Evolutionary conservation across 2,329 filamentous ascomycete genomes (phyloP).

Genomic region (Aspergillus calidoustus): DNA sequence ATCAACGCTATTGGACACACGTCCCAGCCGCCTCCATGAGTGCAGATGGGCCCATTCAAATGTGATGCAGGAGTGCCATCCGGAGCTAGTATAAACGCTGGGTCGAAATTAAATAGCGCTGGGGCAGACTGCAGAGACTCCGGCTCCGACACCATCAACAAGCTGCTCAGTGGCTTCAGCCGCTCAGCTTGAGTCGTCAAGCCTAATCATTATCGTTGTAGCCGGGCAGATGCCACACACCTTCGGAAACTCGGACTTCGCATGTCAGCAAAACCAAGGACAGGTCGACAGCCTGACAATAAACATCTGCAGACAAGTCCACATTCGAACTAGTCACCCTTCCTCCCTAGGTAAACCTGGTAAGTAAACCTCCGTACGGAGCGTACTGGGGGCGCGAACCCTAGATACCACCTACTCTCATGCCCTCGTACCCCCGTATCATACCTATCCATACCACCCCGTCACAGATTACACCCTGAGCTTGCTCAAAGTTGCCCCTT

Average conservation of each 20-base stretch:
- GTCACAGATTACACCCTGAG: background rate
- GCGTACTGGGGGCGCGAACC: background rate
- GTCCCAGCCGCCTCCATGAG: background rate
- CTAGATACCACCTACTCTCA: background rate
- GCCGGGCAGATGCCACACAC: background rate
- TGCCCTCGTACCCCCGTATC: background rate
- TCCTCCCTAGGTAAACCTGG: background rate
- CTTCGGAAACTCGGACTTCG: background rate
- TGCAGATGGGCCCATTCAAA: background rate
- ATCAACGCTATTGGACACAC: background rate
- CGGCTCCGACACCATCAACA: background rate
- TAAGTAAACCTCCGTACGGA: background rate
- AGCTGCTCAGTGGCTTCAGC: background rate
- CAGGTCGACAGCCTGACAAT: background rate
- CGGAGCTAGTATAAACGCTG: background rate
- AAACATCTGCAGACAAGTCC: conserved; percentile 11
- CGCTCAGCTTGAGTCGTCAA: background rate
- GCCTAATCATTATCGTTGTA: background rate
- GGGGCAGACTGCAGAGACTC: background rate
- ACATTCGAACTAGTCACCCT: conserved; percentile 10
- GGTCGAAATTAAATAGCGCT: background rate
- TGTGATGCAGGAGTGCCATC: background rate
- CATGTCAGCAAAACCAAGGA: background rate
- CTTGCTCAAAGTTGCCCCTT: background rate
- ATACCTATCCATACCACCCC: background rate